phyloP scores from a whole-genome alignment of 768 basidiomycete genomes.

The Rhodotorula sphaerocarpa region DNA sequence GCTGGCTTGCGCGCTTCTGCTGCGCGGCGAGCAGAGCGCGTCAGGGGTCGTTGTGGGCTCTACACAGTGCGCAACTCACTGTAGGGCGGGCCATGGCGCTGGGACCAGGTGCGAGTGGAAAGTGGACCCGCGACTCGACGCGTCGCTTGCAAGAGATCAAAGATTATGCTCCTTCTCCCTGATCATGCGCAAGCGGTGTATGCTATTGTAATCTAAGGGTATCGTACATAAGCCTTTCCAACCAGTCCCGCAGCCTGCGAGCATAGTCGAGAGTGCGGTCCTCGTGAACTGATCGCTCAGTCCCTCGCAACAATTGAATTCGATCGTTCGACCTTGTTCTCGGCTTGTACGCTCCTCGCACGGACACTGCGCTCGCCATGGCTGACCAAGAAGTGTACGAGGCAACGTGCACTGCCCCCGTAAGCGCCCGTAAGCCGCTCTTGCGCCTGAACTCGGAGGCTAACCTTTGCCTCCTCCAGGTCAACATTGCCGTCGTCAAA shows the following conservation, averaged over 20 bases:
- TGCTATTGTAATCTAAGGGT: no score
- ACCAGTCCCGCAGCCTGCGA: no score
- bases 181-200: no score
- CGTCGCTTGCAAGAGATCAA: neutral
- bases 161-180: no score
- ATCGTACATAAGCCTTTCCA: no score
- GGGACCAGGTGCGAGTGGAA: neutral
- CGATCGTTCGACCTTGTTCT: neutral
- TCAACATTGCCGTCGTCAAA: conserved; percentile 27
- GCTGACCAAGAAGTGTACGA: neutral
- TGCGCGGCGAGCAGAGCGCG: neutral
- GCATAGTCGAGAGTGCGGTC: neutral
- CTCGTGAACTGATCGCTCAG: neutral
- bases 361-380: neutral
- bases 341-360: neutral
- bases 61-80: neutral
- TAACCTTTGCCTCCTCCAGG: neutral
- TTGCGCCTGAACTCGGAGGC: neutral
- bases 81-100: neutral
- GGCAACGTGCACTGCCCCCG: conserved; percentile 39
- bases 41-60: neutral
- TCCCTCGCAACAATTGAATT: no score
- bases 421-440: conserved; percentile 6
- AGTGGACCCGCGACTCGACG: neutral
- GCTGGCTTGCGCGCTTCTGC: neutral